Evolutionary conservation across 345 rosid species (phyloP), one percentile per base, ranked within the genome.

Genomic region (Melaleuca quinquenervia): DNA sequence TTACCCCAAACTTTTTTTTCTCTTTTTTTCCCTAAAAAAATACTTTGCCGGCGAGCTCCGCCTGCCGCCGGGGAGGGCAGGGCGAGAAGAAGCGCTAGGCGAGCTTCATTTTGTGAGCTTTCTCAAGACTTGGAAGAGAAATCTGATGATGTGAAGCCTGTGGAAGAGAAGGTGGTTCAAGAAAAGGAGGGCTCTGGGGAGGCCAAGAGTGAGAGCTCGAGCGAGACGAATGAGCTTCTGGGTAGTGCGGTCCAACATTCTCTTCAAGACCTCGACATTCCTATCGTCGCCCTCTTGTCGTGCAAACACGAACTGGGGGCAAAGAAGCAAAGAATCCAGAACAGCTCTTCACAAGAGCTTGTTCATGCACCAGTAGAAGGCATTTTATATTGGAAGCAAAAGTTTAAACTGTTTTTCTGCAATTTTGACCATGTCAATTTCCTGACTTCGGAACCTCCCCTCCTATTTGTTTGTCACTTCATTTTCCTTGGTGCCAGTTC

Each of bases 141-240:
- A 62, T 45, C 54, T 8, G 86, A 27, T 7, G 82, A 84, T 26
- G 82, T 29, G 82, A 84, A 84, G 86, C n/a, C 52, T 3, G 52
- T 56, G 50, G 86, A n/a, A 3, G 86, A 84, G 82, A 56, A 45
- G 21, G 52, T 84, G 52, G 54, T 56, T 26, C 76, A 45, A 85
- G 48, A 45, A 87, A 84, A 21, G 88, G 85, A 52, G 80, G 48
- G 22, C 84, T 49, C 87, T 70, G 78, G 78, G 78, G 78, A 70
- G 78, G 78, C 78, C 48, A 70, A 70, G 78, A 36, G 78, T 9
- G 78, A 70, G 78, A 70, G 78, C 78, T 8, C 21, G 82, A 84
- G 54, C 82, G 44, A 60, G 58, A 88, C 88, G 78, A 82, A 84
- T n/a, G n/a, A n/a, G n/a, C n/a, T n/a, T n/a, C n/a, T n/a, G n/a